Conservation (phyloP, 495 filamentous ascomycete genomes). For the Talaromyces thailandensis region DNA sequence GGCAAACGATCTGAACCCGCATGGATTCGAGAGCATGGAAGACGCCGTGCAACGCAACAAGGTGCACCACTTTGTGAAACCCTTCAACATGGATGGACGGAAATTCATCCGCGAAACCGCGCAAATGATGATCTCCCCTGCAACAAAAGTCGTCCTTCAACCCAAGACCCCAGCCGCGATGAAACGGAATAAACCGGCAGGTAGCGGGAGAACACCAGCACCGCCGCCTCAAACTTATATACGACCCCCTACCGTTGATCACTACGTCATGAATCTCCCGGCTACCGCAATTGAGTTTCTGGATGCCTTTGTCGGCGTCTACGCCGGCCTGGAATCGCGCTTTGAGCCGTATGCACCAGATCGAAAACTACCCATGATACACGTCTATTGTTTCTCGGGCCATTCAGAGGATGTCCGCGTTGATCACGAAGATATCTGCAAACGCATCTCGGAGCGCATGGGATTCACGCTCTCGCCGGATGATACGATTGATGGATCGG, state of each 20-base stretch:
- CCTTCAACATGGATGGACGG: conserved; percentile 73
- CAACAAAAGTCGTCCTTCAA: conserved; percentile 22
- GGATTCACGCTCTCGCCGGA: conserved; percentile 51
- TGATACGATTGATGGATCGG: conserved; percentile 34
- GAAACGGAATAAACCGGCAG: conserved; percentile 14
- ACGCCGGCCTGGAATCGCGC: conserved; percentile 53
- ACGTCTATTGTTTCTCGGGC: conserved; percentile 82
- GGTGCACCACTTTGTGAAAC: conserved; percentile 62
- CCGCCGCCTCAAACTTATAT: conserved; percentile 34
- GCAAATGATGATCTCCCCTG: conserved; percentile 16
- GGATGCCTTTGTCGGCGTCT: conserved; percentile 74
- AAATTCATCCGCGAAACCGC: conserved; percentile 67
- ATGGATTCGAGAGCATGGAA: conserved; percentile 62
- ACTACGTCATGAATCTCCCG: conserved; percentile 97
- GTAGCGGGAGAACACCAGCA: conserved; percentile 13
- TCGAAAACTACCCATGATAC: conserved; percentile 64
- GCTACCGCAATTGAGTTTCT: conserved; percentile 81
- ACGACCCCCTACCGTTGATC: conserved; percentile 60
- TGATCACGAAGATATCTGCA: conserved; percentile 55
- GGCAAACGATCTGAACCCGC: conserved; percentile 95
- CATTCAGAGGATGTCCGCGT: conserved; percentile 62
- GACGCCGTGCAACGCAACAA: conserved; percentile 71
- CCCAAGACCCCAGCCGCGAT: conserved; percentile 21
- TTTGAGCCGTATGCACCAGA: conserved; percentile 50
- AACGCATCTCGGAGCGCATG: conserved; percentile 55